Base-by-base conservation (phyloP, 345 rosid genomes). In the Durio zibethinus region DNA sequence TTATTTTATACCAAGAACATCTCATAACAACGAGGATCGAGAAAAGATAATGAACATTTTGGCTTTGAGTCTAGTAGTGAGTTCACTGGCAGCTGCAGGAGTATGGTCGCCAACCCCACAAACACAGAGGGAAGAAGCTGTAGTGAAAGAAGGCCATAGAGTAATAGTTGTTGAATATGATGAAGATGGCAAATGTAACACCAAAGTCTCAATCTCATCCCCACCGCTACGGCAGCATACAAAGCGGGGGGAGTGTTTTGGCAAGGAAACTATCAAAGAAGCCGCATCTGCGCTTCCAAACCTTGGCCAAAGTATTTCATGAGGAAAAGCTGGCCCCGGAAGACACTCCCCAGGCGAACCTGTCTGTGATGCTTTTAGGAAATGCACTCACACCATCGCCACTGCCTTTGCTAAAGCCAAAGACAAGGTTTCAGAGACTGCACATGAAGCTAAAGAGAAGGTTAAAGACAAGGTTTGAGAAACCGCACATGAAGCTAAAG, bases 141-240 rank as follows among this genome's bases (percentile, higher is more conserved):
- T 90, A 27, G 84, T 91, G 15, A 91, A 89, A 82, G 91, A 87
- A 47, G 98, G 93, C 4, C 94, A 89, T 61, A 82, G 87, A 18
- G 86, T 88, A 3, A 85, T 93, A 6, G 89, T 90, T 3, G 94
- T 93, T 12, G 93, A 91, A 84, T 90, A 80, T 63, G 97, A 92
- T 11, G 76, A 89, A 48, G 78, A 82, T 40, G 93, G 90, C 18
- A 85, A 90, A 62, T 87, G 75, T 52, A 92, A 86, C 67, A 91
- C 94, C 52, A 91, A 91, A 80, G 83, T 90, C 31, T 88, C 84
- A 2, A 82, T 91, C 81, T 87, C 97, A 1, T 86, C 89, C 0
- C 82, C 83, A 5, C 83, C 85, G 8, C 71, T 57, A 4, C 76
- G 79, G 4, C 75, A 66, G 27, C 75, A 62, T 25, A 56, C 65